These are phyloP conservation scores for Phytopythium litorale DNA, from an alignment of 352 stramenopile species.

Conservation along the genomic window DNA sequence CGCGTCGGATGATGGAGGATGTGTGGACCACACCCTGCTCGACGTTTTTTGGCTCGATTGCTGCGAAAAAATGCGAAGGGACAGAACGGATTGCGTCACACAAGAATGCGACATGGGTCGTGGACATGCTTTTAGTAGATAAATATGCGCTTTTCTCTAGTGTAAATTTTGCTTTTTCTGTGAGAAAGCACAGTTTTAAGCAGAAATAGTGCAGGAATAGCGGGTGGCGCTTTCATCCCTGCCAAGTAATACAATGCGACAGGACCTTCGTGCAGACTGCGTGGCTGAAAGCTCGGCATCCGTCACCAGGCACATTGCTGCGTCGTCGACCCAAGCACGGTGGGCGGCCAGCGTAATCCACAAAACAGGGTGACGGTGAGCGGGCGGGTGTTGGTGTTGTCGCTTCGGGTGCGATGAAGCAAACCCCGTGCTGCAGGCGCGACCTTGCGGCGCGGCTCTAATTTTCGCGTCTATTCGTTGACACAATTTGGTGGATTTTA, in stretches of 20 bases:
- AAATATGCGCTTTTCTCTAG: background rate
- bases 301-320: background rate
- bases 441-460: background rate
- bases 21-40: background rate
- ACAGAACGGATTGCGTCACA: background rate
- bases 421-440: too few species aligned
- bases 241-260: background rate
- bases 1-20: background rate
- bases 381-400: background rate
- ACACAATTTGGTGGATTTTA: constrained; percentile 3
- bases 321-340: background rate
- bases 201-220: background rate
- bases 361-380: background rate
- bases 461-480: background rate
- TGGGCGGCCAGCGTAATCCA: background rate
- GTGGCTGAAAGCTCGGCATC: background rate
- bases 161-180: background rate
- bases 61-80: constrained; percentile 3
- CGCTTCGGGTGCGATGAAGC: background rate
- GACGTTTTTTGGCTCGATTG: background rate
- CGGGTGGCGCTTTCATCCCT: background rate
- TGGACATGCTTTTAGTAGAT: background rate
- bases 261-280: background rate
- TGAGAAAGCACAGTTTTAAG: background rate
- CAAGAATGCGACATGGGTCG: background rate